Base-by-base conservation (phyloP, 768 basidiomycete species). In the Steccherinum ochraceum region DNA sequence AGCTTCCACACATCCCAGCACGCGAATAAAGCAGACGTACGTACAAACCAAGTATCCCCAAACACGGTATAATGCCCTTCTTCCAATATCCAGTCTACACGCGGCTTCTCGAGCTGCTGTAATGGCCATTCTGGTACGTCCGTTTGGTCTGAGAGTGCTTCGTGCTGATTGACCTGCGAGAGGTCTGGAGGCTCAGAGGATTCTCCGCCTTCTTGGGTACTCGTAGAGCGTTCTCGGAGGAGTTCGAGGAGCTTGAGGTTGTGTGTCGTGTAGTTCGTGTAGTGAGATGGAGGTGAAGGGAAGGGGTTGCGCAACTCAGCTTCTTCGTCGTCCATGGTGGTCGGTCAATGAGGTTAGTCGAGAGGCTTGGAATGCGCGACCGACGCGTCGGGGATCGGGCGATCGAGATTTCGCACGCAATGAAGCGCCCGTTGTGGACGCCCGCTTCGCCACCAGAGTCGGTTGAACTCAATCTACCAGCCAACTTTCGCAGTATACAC, bases 1-100 rank as follows among this genome's bases (percentile, higher is more conserved):
- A n/a, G n/a, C n/a, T n/a, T n/a, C n/a, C n/a, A n/a, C n/a, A n/a
- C n/a, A n/a, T n/a, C n/a, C n/a, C n/a, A n/a, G n/a, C n/a, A n/a
- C n/a, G n/a, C n/a, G n/a, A n/a, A n/a, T n/a, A 16, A 30, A 12
- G 3, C 47, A 41, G 4, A 13, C 51, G 27, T 58, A 64, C 88
- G 67, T 71, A 93, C 89, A 80, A 86, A 86, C 88, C 89, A 95
- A 59, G 77, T 76, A 64, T 93, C 89, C n/a, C 89, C 91, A 67
- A 86, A 95, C 13, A 84, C 85, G 48, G 79, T 78, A 64, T 91
- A 95, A 54, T 80, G 73, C 1, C 86, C 85, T 54, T 90, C 89
- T 57, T 93, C 88, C 1, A 89, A 73, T 47, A 95, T 87, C 91
- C 92, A 93, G 61, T 93, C 92, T 12, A 88, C 83, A 42, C 90